Conservation (phyloP, 108 stramenopile species). For the Ochromonas danica region DNA sequence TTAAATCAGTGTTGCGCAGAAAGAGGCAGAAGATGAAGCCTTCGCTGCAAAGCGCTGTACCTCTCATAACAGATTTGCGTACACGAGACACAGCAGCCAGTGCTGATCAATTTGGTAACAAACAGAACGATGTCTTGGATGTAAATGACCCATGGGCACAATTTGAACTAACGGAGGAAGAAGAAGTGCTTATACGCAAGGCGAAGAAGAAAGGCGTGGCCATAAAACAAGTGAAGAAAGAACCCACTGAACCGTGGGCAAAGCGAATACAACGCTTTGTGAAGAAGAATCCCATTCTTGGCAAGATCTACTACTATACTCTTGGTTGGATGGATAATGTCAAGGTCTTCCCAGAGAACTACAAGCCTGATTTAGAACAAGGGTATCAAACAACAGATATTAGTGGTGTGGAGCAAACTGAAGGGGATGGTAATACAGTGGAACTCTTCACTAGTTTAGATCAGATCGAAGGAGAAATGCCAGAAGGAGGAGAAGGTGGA, state of each 20-base stretch:
- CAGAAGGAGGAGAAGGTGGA: not conserved
- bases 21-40: slow-evolving; percentile 17
- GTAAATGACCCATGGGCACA: slow-evolving; percentile 33
- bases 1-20: slow-evolving; percentile 7
- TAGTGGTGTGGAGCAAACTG: not conserved
- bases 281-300: not conserved
- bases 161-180: not conserved
- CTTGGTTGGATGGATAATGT: too few species aligned
- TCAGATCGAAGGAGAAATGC: not conserved
- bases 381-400: not conserved
- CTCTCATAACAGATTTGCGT: slow-evolving; percentile 10
- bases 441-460: too few species aligned
- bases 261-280: too few species aligned
- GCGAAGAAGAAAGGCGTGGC: slow-evolving; percentile 7
- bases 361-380: not conserved
- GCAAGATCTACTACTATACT: too few species aligned
- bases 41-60: not conserved
- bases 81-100: not conserved
- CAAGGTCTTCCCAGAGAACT: not conserved
- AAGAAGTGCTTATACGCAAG: not conserved
- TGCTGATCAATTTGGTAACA: slow-evolving; percentile 9
- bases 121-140: not conserved
- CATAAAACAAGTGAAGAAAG: not conserved
- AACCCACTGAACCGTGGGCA: too few species aligned
- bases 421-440: too few species aligned